Evolutionary conservation across 371 early-diverging fungal genomes (phyloP).

Genomic region (Basidiobolus meristosporus): DNA sequence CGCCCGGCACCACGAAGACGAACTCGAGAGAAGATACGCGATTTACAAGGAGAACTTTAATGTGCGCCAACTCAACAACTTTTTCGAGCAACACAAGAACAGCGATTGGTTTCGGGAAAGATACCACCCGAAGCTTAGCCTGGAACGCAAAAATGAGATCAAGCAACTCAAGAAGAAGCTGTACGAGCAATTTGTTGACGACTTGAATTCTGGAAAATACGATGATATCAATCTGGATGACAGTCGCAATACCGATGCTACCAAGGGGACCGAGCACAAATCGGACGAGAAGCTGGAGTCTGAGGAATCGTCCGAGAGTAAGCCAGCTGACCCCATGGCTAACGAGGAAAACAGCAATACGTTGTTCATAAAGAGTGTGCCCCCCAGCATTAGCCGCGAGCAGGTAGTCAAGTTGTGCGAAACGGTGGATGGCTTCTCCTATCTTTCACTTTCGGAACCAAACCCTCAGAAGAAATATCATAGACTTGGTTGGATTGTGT

Average conservation of each 20-base stretch:
- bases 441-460: constrained; percentile 77
- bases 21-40: constrained; percentile 53
- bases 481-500: constrained; percentile 85
- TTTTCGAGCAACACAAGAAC: constrained; percentile 58
- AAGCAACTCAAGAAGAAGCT: constrained; percentile 24
- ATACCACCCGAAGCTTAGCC: constrained; percentile 54
- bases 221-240: constrained; percentile 26
- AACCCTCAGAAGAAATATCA: constrained; percentile 61
- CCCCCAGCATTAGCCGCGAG: constrained; percentile 50
- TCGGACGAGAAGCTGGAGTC: constrained; percentile 11
- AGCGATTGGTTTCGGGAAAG: constrained; percentile 86
- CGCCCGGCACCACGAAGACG: constrained; percentile 47
- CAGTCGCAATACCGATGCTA: constrained; percentile 22
- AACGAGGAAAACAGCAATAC: constrained; percentile 18
- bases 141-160: constrained; percentile 20
- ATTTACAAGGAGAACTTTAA: constrained; percentile 60
- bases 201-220: constrained; percentile 44
- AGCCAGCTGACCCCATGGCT: constrained; percentile 4
- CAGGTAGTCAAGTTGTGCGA: constrained; percentile 56
- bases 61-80: constrained; percentile 37
- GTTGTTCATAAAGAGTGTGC: constrained; percentile 62
- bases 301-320: constrained; percentile 6
- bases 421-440: constrained; percentile 55
- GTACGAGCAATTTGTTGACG: constrained; percentile 32
- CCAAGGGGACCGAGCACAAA: constrained; percentile 13